Conservation (phyloP, 2,329 filamentous ascomycete species). For the Sporothrix humicola region DNA sequence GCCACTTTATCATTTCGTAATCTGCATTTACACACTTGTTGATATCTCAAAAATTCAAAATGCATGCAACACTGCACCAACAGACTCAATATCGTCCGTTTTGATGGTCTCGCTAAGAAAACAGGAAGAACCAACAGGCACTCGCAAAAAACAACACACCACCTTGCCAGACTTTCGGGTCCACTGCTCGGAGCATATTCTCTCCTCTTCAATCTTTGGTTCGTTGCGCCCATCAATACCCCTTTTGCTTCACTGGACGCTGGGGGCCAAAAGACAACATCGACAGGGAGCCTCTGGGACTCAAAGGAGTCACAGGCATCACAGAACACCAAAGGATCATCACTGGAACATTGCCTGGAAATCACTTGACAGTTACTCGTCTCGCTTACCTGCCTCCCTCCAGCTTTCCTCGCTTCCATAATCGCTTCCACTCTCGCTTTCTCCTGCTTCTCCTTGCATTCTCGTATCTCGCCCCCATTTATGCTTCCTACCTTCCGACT, state of each 20-base stretch:
- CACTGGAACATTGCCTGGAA: neutral
- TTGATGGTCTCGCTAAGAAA: neutral
- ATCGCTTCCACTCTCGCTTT: neutral
- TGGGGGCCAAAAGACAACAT: conserved; percentile 5
- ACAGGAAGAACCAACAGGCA: neutral
- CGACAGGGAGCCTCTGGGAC: neutral
- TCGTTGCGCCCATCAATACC: neutral
- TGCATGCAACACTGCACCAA: neutral
- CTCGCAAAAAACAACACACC: neutral
- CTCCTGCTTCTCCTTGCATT: neutral
- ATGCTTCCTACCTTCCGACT: neutral
- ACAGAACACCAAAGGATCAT: neutral
- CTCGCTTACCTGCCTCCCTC: neutral
- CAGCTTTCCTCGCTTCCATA: neutral
- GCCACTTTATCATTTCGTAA: neutral
- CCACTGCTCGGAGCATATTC: neutral
- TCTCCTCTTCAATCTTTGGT: neutral
- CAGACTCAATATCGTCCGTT: neutral
- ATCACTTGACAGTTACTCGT: neutral
- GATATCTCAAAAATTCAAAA: too few relatives aligned
- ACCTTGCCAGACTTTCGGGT: neutral
- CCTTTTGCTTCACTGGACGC: neutral
- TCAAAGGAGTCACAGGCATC: neutral
- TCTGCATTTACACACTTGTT: neutral
- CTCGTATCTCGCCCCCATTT: neutral